Evolutionary conservation across 345 rosid genomes (phyloP).

Genomic region (Eucalyptus virginea): DNA sequence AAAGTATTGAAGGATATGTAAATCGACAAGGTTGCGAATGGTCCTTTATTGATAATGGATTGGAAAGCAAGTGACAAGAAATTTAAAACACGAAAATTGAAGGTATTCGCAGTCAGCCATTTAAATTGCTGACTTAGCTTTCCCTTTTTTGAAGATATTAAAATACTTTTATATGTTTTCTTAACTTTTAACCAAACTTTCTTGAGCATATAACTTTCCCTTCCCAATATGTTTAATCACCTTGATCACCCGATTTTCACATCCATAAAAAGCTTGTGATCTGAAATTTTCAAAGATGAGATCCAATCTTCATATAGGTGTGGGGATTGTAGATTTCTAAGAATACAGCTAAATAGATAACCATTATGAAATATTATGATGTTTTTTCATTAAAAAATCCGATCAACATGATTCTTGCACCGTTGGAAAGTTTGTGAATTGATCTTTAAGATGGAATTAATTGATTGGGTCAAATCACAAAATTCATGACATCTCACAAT

Average conservation of each 20-base stretch:
- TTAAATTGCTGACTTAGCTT: background rate
- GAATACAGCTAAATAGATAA: background rate
- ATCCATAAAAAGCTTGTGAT: background rate
- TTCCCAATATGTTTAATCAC: background rate
- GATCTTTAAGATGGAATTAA: background rate
- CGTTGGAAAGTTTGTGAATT: background rate
- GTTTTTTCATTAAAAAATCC: background rate
- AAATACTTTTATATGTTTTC: too few species aligned
- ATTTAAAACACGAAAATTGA: background rate
- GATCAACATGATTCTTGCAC: background rate
- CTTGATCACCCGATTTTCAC: background rate
- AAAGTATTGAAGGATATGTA: background rate
- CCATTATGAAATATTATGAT: background rate
- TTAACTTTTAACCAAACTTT: background rate
- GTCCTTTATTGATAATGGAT: background rate
- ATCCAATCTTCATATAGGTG: background rate
- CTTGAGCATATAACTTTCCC: background rate
- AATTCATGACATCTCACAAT: background rate
- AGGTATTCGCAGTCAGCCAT: background rate
- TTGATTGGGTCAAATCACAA: background rate
- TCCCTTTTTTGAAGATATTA: background rate
- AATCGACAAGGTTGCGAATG: background rate
- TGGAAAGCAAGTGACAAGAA: background rate
- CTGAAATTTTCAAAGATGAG: background rate
- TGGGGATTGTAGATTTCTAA: background rate